Evolutionary conservation across 2,329 filamentous ascomycete genomes (phyloP).

Genomic region (Lecanicillium sp.): DNA sequence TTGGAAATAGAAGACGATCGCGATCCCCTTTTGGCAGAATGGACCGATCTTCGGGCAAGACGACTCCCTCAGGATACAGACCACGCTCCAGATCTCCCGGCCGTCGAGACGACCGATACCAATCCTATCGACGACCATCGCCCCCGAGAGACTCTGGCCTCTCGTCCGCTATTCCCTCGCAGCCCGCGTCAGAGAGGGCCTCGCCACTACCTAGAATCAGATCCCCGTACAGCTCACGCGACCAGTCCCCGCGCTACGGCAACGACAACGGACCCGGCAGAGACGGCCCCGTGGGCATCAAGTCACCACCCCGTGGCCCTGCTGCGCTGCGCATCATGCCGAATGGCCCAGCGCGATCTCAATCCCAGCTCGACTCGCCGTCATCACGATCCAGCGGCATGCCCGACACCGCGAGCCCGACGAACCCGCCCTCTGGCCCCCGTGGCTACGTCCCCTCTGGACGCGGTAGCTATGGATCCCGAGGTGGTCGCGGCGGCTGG

Average conservation of each 20-base stretch:
- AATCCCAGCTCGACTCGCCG: slow-evolving; percentile 12
- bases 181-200: slow-evolving; percentile 44
- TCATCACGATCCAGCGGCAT: slow-evolving; percentile 26
- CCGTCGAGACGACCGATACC: slow-evolving; percentile 40
- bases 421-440: slow-evolving; percentile 47
- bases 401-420: slow-evolving; percentile 39
- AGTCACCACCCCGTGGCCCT: slow-evolving; percentile 50
- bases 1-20: slow-evolving; percentile 43
- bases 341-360: slow-evolving; percentile 34
- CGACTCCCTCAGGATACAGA: slow-evolving; percentile 38
- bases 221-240: slow-evolving; percentile 41
- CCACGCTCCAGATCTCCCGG: slow-evolving; percentile 48
- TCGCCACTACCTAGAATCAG: slow-evolving; percentile 47
- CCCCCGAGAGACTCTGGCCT: slow-evolving; percentile 44
- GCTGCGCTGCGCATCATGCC: slow-evolving; percentile 47
- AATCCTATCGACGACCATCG: slow-evolving; percentile 40
- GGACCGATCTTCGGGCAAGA: slow-evolving; percentile 31
- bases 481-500: slow-evolving; percentile 44
- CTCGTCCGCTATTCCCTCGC: slow-evolving; percentile 45
- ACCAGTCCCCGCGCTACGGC: slow-evolving; percentile 30
- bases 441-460: slow-evolving; percentile 44
- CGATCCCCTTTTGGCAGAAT: slow-evolving; percentile 42
- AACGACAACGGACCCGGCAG: slow-evolving; percentile 20
- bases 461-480: slow-evolving; percentile 39
- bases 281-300: slow-evolving; percentile 25